Evolutionary conservation across 2,329 filamentous ascomycete genomes (phyloP).

Genomic region (Talaromyces sp.): DNA sequence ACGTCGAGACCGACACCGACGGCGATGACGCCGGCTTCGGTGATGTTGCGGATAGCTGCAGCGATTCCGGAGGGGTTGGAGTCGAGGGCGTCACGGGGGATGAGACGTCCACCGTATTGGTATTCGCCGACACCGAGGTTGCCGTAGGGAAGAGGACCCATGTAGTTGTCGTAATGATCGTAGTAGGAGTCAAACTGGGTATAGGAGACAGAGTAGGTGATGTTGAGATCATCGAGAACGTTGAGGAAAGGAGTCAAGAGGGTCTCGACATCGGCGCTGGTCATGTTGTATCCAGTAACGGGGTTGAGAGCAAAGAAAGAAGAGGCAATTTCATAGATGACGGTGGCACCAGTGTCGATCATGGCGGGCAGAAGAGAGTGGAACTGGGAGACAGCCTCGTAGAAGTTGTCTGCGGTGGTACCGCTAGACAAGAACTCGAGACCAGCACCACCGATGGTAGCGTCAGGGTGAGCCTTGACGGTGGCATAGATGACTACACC

Average conservation of each 20-base stretch:
- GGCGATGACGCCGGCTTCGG: constrained; percentile 32
- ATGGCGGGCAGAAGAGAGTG: constrained; percentile 1
- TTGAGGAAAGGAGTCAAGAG: constrained; percentile 11
- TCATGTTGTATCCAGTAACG: constrained; percentile 7
- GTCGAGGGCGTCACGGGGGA: constrained; percentile 33
- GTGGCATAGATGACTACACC: constrained; percentile 36
- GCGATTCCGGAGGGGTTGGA: constrained; percentile 30
- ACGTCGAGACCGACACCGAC: constrained; percentile 36
- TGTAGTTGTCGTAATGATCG: constrained; percentile 5
- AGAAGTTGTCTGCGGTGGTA: not conserved
- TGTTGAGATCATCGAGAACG: not conserved
- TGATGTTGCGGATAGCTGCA: constrained; percentile 33
- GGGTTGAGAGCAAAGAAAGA: constrained; percentile 10
- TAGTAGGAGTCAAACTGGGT: constrained; percentile 4
- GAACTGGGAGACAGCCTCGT: constrained; percentile 2
- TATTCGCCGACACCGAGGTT: constrained; percentile 12
- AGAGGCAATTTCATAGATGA: constrained; percentile 4
- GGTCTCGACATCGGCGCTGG: not conserved
- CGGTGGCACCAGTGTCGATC: not conserved
- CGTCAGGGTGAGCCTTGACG: constrained; percentile 7
- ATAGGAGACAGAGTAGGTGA: constrained; percentile 2
- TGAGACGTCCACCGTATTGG: constrained; percentile 34
- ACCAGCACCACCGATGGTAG: not conserved
- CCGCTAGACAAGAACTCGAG: not conserved
- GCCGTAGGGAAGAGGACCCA: constrained; percentile 6